Percentiles rank a stretch among this genome's conserved stretches.
These are phyloP conservation scores for Chlamydomonas reinhardtii DNA, from an alignment of 163 green algal genomes.

Conservation along the genomic window DNA sequence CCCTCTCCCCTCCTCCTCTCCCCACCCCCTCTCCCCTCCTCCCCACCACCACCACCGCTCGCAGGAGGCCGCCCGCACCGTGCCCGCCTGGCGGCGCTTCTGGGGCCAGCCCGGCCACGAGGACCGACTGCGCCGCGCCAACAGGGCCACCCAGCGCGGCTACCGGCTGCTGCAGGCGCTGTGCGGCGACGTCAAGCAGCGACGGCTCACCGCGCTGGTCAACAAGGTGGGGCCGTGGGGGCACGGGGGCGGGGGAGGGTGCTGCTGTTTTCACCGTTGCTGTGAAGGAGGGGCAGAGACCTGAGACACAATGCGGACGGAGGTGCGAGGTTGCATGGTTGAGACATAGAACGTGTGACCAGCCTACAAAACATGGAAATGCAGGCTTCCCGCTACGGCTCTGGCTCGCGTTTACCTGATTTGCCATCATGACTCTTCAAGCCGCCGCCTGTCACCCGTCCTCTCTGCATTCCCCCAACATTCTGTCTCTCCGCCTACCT, in stretches of 20 bases:
- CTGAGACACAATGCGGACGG: too few relatives aligned
- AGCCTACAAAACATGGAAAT: too few relatives aligned
- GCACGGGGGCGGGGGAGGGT: background rate
- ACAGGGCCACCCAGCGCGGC: background rate
- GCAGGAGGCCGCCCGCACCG: conserved; percentile 6
- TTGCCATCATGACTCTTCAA: too few relatives aligned
- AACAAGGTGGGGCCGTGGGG: conserved; percentile 2
- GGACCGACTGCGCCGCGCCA: background rate
- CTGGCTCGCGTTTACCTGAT: too few relatives aligned
- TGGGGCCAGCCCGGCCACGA: conserved; percentile 16
- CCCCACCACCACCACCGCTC: background rate
- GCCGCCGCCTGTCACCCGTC: too few relatives aligned
- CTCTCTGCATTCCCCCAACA: too few relatives aligned
- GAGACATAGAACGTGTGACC: too few relatives aligned
- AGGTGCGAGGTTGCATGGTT: too few relatives aligned
- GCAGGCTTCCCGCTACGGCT: too few relatives aligned
- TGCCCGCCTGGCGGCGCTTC: conserved; percentile 7
- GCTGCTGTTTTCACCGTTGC: background rate
- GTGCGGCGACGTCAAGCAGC: conserved; percentile 41
- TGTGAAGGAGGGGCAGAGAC: background rate
- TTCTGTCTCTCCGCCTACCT: too few relatives aligned
- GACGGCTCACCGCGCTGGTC: background rate
- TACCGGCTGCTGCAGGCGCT: conserved; percentile 25
- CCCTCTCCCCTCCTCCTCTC: background rate
- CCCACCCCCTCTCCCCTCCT: background rate